These are phyloP conservation scores for Aeschynomene evenia DNA, from an alignment of 306 rosid genomes.

Conservation along the genomic window DNA sequence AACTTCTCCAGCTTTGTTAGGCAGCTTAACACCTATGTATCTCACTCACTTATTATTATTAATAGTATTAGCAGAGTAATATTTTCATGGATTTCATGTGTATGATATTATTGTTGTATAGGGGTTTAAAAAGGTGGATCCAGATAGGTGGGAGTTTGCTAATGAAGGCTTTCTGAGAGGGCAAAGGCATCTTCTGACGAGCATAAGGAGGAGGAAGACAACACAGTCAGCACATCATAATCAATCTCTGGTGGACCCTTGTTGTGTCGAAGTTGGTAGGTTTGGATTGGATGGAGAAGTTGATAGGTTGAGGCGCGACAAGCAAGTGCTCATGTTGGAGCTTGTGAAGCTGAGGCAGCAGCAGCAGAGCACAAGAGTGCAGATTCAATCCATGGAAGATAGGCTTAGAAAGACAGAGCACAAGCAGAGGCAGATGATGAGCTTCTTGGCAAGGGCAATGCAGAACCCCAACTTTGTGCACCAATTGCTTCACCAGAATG, in stretches of 20 bases:
- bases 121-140: constrained; percentile 88
- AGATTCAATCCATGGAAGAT: constrained; percentile 55
- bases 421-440: constrained; percentile 67
- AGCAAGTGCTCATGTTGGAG: constrained; percentile 66
- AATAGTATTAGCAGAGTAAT: too few species aligned
- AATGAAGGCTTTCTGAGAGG: constrained; percentile 85
- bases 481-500: constrained; percentile 49
- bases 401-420: constrained; percentile 58
- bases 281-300: constrained; percentile 68
- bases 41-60: too few species aligned
- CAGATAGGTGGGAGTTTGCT: constrained; percentile 89
- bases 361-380: constrained; percentile 50
- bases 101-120: constrained; percentile 40
- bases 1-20: constrained; percentile 95
- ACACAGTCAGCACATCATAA: constrained; percentile 43
- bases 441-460: constrained; percentile 74
- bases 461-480: constrained; percentile 58
- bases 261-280: constrained; percentile 71
- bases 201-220: constrained; percentile 66
- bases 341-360: constrained; percentile 72
- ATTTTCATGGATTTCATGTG: not conserved
- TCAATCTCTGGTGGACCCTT: too few species aligned
- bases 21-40: constrained; percentile 95
- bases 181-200: constrained; percentile 60
- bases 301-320: constrained; percentile 60